Percentiles rank a stretch among this genome's conserved stretches.
phyloP scores from a whole-genome alignment of 208 protist genomes.

The Blastocrithidia nonstop region DNA sequence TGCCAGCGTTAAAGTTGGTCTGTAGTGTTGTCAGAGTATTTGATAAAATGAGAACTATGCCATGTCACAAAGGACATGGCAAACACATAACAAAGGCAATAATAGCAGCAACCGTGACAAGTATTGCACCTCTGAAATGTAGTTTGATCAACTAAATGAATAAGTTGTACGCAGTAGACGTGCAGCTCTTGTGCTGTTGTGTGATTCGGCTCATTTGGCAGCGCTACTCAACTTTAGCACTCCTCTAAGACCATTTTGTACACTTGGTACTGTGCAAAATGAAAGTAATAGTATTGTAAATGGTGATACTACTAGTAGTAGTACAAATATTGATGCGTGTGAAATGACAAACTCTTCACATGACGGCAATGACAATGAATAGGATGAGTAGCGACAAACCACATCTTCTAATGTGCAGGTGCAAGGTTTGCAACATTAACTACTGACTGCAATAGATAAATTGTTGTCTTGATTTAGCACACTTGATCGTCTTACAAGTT shows the following conservation, averaged over 20 bases:
- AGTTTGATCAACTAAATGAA: too few relatives aligned
- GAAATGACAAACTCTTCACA: neutral
- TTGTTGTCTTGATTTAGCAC: constrained; percentile 33
- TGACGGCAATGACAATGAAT: constrained; percentile 29
- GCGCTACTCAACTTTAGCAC: constrained; percentile 49
- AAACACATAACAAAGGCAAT: constrained; percentile 15
- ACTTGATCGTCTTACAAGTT: constrained; percentile 15
- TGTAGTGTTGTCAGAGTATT: too few relatives aligned
- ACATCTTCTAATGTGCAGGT: constrained; percentile 49
- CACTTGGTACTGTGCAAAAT: neutral
- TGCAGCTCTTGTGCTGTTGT: constrained; percentile 31
- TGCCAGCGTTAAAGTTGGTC: constrained; percentile 35
- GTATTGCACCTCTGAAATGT: constrained; percentile 12
- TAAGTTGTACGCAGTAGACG: too few relatives aligned
- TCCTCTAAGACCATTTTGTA: too few relatives aligned
- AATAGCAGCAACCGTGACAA: constrained; percentile 9
- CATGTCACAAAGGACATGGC: too few relatives aligned
- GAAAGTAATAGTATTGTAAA: too few relatives aligned
- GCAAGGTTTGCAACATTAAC: constrained; percentile 36
- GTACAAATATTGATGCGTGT: too few relatives aligned
- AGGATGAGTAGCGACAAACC: constrained; percentile 21
- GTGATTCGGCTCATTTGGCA: constrained; percentile 34
- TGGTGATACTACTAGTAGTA: too few relatives aligned
- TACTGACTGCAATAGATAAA: constrained; percentile 30
- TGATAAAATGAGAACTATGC: too few relatives aligned